phyloP scores from a whole-genome alignment of 2,329 filamentous ascomycete species.

The Zelopaecilomyces penicillatus region DNA sequence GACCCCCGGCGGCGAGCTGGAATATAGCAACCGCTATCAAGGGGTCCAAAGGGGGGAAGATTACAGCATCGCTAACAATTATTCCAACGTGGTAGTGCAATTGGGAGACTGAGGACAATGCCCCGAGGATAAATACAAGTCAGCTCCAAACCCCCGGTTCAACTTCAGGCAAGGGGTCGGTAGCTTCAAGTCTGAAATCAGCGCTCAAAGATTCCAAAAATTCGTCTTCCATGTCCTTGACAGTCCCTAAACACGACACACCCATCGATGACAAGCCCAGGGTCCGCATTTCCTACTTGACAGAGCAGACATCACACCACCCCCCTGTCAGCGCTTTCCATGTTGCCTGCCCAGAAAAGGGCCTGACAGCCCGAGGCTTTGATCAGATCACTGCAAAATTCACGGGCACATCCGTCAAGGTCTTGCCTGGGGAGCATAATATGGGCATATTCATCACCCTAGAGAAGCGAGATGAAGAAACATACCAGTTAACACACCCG shows the following conservation, averaged over 20 bases:
- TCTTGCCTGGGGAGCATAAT: conserved; percentile 87
- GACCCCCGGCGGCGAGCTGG: conserved; percentile 21
- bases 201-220: conserved; percentile 35
- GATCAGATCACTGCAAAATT: conserved; percentile 98
- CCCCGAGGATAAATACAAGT: conserved; percentile 53
- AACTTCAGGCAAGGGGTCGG: conserved; percentile 31
- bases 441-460: conserved; percentile 90
- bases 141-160: conserved; percentile 23
- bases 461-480: conserved; percentile 71
- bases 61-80: too few relatives aligned
- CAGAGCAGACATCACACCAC: conserved; percentile 96
- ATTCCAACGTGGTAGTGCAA: conserved; percentile 56
- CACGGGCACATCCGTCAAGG: conserved; percentile 88
- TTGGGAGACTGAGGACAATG: conserved; percentile 82
- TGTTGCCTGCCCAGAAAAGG: conserved; percentile 85
- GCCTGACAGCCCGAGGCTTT: conserved; percentile 78
- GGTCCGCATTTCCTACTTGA: conserved; percentile 82
- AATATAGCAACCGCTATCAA: too few relatives aligned
- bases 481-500: conserved; percentile 91
- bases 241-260: conserved; percentile 41
- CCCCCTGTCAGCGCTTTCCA: conserved; percentile 95
- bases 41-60: too few relatives aligned
- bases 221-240: conserved; percentile 40
- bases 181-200: conserved; percentile 39
- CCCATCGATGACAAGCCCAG: conserved; percentile 36